Percentiles rank a stretch among this genome's conserved stretches.
Evolutionary conservation across 2,329 filamentous ascomycete genomes (phyloP).

Genomic region (Colletotrichum filicis): DNA sequence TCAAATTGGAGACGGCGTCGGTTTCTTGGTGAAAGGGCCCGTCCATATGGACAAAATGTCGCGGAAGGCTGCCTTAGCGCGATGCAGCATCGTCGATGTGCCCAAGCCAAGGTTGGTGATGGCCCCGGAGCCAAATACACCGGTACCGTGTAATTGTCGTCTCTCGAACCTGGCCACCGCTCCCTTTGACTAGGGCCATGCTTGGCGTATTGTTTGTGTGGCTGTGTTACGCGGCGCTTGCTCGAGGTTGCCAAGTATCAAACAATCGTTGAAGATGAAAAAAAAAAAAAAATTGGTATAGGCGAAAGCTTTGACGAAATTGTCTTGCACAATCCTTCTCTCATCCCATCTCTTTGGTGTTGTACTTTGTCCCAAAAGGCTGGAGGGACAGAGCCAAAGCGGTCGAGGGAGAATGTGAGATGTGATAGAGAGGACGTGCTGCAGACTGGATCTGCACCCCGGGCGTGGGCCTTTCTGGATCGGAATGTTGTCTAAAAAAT

Average conservation of each 20-base stretch:
- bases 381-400: background rate
- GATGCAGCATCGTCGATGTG: constrained; percentile 1
- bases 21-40: background rate
- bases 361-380: constrained; percentile 1
- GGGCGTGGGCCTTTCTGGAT: no score
- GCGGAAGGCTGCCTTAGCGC: constrained; percentile 21
- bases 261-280: background rate
- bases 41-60: background rate
- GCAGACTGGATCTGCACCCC: constrained; percentile 9
- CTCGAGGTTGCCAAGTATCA: background rate
- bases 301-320: background rate
- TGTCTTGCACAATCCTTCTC: background rate
- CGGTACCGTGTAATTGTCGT: background rate
- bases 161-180: background rate
- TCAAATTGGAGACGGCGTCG: background rate
- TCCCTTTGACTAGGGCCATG: background rate
- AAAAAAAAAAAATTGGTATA: background rate
- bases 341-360: background rate
- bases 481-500: background rate
- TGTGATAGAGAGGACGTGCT: constrained; percentile 3
- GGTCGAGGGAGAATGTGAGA: constrained; percentile 3
- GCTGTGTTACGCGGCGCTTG: background rate
- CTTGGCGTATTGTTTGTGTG: background rate
- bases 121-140: background rate
- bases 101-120: background rate